A percentile compares a stretch with the other conserved stretches of the same genome.
Conservation (phyloP, 2,329 filamentous ascomycete genomes). For the Pestalotiopsis sp. region DNA sequence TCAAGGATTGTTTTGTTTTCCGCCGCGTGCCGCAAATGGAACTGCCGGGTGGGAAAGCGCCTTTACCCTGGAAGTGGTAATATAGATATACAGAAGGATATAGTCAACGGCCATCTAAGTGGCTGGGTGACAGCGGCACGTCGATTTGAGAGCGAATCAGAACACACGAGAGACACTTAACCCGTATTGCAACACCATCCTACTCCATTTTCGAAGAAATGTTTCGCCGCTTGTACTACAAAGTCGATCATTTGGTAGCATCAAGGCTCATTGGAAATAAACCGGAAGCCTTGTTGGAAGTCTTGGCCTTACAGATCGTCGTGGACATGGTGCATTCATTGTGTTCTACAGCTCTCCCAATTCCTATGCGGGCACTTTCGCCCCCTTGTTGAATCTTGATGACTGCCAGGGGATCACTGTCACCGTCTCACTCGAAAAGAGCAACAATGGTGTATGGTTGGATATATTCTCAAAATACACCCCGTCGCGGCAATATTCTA, state of each 20-base stretch:
- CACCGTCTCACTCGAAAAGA: no score
- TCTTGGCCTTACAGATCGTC: not conserved
- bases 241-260: not conserved
- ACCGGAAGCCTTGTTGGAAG: not conserved
- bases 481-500: not conserved
- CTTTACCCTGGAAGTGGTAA: not conserved
- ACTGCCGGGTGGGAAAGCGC: not conserved
- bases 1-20: not conserved
- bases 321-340: no score
- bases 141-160: not conserved
- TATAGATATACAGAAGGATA: slow-evolving; percentile 1
- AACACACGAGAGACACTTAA: not conserved
- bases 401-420: not conserved
- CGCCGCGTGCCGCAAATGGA: not conserved
- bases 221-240: not conserved
- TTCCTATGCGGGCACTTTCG: no score
- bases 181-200: not conserved
- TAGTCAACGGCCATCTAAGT: not conserved
- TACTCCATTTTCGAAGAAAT: not conserved
- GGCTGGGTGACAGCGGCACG: not conserved
- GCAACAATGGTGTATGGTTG: not conserved
- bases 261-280: not conserved
- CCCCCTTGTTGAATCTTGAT: not conserved
- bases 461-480: not conserved
- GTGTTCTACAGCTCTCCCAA: not conserved